phyloP scores from a whole-genome alignment of 2,329 filamentous ascomycete species.

The Cercospora sp. region DNA sequence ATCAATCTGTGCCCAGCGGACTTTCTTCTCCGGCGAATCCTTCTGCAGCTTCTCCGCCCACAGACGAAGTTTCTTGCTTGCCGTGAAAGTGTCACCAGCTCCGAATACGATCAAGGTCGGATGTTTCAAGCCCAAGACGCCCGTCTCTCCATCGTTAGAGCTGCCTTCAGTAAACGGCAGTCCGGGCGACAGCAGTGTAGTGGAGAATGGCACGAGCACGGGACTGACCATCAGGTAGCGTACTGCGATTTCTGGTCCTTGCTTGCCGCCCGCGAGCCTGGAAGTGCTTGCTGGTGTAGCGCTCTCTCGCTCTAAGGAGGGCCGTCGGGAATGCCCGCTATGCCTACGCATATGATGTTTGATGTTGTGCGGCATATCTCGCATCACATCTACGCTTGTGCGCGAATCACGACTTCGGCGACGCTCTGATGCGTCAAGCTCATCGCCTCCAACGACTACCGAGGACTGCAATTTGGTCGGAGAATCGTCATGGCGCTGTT shows the following conservation, averaged over 20 bases:
- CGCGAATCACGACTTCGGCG: conserved; percentile 45
- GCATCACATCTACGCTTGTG: conserved; percentile 40
- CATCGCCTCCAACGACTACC: conserved; percentile 48
- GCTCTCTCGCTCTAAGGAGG: neutral
- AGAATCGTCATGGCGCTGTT: neutral
- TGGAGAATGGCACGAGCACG: conserved; percentile 47
- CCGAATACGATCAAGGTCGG: conserved; percentile 73
- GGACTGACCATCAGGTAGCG: conserved; percentile 51
- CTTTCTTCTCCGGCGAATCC: conserved; percentile 32
- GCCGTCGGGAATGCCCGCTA: conserved; percentile 18
- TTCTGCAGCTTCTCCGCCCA: conserved; percentile 62
- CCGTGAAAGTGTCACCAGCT: conserved; percentile 71
- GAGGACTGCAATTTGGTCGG: neutral
- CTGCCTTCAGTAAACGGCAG: conserved; percentile 28
- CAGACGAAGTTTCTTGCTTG: conserved; percentile 60
- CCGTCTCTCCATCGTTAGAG: conserved; percentile 9
- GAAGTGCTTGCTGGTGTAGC: neutral
- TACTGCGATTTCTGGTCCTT: conserved; percentile 19
- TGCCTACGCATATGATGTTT: conserved; percentile 32
- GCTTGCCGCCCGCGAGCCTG: conserved; percentile 4
- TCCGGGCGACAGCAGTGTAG: conserved; percentile 34
- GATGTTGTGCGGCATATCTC: conserved; percentile 42
- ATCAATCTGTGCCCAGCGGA: conserved; percentile 47
- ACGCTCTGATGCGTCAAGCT: conserved; percentile 44
- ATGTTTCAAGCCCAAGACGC: conserved; percentile 56